These are phyloP conservation scores for Ustilago cynodontis DNA, from an alignment of 1,284 basidiomycete genomes.

Conservation along the genomic window DNA sequence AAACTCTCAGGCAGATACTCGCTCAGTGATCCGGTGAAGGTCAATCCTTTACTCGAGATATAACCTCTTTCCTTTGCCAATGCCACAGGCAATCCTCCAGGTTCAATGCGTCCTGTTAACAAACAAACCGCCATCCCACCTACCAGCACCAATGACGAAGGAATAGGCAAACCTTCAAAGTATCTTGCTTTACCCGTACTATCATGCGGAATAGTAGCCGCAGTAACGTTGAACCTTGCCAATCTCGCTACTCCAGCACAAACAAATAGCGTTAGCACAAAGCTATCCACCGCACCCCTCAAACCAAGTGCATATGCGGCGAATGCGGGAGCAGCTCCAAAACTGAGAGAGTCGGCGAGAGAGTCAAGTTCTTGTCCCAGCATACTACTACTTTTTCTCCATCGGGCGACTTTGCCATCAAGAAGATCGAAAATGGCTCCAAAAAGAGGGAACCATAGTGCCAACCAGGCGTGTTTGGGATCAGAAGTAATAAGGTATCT, in stretches of 20 bases:
- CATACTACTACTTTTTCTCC: slow-evolving; percentile 94
- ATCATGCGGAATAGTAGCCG: slow-evolving; percentile 92
- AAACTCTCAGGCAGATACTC: slow-evolving; percentile 50
- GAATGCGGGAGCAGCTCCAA: slow-evolving; percentile 94
- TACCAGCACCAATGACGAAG: slow-evolving; percentile 87
- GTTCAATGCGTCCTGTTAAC: slow-evolving; percentile 75
- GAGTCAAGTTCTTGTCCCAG: slow-evolving; percentile 98
- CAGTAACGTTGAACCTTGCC: slow-evolving; percentile 97
- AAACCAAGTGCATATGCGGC: slow-evolving; percentile 92
- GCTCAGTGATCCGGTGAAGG: slow-evolving; percentile 53
- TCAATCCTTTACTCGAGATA: slow-evolving; percentile 44
- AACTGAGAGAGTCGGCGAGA: slow-evolving; percentile 96
- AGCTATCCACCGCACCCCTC: slow-evolving; percentile 87
- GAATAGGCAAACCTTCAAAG: slow-evolving; percentile 98
- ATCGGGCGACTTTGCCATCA: slow-evolving; percentile 96
- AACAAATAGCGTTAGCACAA: slow-evolving; percentile 88
- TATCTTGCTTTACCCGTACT: slow-evolving; percentile 87
- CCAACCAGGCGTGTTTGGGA: slow-evolving; percentile 74
- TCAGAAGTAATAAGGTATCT: slow-evolving; percentile 88
- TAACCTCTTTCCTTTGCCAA: slow-evolving; percentile 47
- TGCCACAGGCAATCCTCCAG: slow-evolving; percentile 51
- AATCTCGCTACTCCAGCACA: slow-evolving; percentile 95
- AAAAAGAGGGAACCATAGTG: slow-evolving; percentile 87
- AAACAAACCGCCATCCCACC: slow-evolving; percentile 85
- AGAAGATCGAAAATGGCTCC: slow-evolving; percentile 99